Evolutionary conservation across 1,139 yeast species (phyloP).

Genomic region (Candida sp.): DNA sequence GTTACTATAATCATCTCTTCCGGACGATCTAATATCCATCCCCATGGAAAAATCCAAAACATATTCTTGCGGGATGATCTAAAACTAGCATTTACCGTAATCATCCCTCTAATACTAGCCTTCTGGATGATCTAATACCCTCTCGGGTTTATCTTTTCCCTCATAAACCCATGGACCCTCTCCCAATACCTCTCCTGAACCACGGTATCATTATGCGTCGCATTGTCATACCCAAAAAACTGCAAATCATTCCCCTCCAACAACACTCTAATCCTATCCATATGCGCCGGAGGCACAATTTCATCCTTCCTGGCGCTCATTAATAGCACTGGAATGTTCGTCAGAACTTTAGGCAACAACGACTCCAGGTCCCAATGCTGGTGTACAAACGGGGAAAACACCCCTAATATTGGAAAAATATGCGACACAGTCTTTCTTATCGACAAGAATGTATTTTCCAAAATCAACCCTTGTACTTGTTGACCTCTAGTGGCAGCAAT

Average conservation of each 20-base stretch:
- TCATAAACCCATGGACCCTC: constrained; percentile 53
- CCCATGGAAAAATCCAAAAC: too few relatives aligned
- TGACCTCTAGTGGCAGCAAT: constrained; percentile 57
- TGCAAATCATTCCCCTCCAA: constrained; percentile 44
- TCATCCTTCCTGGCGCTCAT: constrained; percentile 80
- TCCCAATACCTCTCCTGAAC: constrained; percentile 76
- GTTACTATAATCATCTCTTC: too few relatives aligned
- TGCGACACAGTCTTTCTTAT: constrained; percentile 81
- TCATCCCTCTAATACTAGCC: too few relatives aligned
- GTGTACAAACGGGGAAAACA: constrained; percentile 61
- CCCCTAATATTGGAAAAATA: constrained; percentile 66
- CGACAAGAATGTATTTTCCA: constrained; percentile 86
- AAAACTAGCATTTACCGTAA: too few relatives aligned
- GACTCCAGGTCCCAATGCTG: constrained; percentile 82
- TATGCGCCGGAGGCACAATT: constrained; percentile 86
- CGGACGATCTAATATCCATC: too few relatives aligned
- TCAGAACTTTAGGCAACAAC: constrained; percentile 50
- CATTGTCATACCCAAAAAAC: constrained; percentile 52
- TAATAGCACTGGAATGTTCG: constrained; percentile 62
- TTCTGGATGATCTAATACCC: constrained; percentile 19
- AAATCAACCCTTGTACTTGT: constrained; percentile 55
- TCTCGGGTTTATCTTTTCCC: constrained; percentile 35
- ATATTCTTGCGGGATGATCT: too few relatives aligned
- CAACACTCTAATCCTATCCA: constrained; percentile 57
- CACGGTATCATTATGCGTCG: constrained; percentile 80